phyloP scores from a whole-genome alignment of 768 basidiomycete species.

The Inosperma sp. region DNA sequence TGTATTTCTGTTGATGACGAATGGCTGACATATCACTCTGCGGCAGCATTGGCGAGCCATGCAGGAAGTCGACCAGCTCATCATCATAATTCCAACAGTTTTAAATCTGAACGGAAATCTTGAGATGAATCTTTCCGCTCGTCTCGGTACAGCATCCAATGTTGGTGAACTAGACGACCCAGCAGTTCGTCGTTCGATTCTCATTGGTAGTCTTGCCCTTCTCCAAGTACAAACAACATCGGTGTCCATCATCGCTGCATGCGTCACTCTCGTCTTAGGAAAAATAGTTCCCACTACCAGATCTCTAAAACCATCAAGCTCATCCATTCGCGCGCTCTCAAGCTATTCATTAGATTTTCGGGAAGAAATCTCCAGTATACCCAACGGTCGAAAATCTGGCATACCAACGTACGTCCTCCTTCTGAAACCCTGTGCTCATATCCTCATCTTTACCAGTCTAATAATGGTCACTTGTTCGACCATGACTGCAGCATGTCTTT shows the following conservation, averaged over 20 bases:
- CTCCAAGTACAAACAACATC: conserved; percentile 92
- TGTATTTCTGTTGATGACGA: neutral
- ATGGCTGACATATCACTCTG: neutral
- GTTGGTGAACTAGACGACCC: conserved; percentile 86
- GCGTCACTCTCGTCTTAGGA: conserved; percentile 70
- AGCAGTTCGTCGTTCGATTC: conserved; percentile 52
- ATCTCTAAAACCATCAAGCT: conserved; percentile 16
- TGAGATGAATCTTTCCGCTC: conserved; percentile 97
- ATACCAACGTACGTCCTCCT: conserved; percentile 32
- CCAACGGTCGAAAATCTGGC: conserved; percentile 28
- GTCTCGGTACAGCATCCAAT: conserved; percentile 92
- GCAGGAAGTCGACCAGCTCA: conserved; percentile 85
- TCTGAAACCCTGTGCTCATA: conserved; percentile 1
- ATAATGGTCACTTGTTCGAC: conserved; percentile 71
- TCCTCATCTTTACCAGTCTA: conserved; percentile 46
- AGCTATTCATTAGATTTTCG: conserved; percentile 19
- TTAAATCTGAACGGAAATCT: conserved; percentile 97
- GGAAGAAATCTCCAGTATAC: conserved; percentile 20
- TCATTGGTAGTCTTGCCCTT: conserved; percentile 78
- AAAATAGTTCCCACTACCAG: conserved; percentile 45
- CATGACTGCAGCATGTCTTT: conserved; percentile 77
- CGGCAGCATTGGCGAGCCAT: conserved; percentile 83
- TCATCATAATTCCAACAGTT: conserved; percentile 93
- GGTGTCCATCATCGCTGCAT: conserved; percentile 83
- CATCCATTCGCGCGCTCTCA: conserved; percentile 16